Evolutionary conservation across 306 rosid species (phyloP).

Genomic region (Abrus precatorius): DNA sequence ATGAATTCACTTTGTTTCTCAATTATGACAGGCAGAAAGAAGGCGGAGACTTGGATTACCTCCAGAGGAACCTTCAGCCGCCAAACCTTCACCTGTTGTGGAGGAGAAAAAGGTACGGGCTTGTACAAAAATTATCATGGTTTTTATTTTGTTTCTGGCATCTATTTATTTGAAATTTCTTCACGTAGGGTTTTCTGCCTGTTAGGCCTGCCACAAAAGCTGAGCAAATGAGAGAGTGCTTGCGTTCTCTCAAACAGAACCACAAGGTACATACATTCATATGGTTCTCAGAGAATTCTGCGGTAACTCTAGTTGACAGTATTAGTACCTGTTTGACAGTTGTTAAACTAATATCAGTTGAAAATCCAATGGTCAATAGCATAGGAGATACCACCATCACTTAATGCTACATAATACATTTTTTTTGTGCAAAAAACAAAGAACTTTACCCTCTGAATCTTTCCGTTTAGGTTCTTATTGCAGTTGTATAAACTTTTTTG

Average conservation of each 20-base stretch:
- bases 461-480: conserved; percentile 21
- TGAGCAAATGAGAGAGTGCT: conserved; percentile 95
- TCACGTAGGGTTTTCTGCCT: conserved; percentile 73
- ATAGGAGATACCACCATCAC: not conserved
- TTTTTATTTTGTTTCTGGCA: not conserved
- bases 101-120: conserved; percentile 85
- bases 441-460: conserved; percentile 2
- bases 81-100: conserved; percentile 78
- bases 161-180: conserved; percentile 49
- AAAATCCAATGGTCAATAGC: conserved; percentile 29
- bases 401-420: conserved; percentile 10
- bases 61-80: conserved; percentile 76
- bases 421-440: not conserved
- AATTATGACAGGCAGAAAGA: conserved; percentile 83
- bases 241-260: conserved; percentile 89
- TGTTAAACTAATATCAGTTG: not conserved
- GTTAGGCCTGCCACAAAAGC: conserved; percentile 86
- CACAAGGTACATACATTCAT: conserved; percentile 84
- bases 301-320: not conserved
- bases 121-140: conserved; percentile 33
- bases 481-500: not conserved
- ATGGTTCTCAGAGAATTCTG: not conserved
- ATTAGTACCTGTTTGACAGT: conserved; percentile 22
- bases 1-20: conserved; percentile 26
- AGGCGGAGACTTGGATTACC: conserved; percentile 92